A percentile compares a stretch with the other conserved stretches of the same genome.
Conservation (phyloP, 768 basidiomycete genomes). For the Agaricus blazei region DNA sequence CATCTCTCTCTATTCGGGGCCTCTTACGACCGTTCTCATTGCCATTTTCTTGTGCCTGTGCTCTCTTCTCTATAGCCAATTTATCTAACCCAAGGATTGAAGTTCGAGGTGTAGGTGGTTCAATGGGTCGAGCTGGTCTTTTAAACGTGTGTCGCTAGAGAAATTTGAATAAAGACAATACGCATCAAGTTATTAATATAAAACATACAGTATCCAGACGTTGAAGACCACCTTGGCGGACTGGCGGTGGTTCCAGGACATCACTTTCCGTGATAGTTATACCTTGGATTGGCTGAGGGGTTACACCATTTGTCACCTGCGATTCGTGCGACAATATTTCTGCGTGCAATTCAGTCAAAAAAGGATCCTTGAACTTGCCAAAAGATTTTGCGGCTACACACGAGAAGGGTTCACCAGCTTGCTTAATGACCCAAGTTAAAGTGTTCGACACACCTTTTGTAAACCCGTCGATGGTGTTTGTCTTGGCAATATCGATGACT, state of each 20-base stretch:
- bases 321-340: constrained; percentile 71
- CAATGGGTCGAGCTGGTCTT: constrained; percentile 64
- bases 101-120: constrained; percentile 71
- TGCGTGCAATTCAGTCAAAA: constrained; percentile 72
- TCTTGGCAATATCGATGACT: constrained; percentile 77
- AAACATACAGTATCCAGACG: constrained; percentile 53
- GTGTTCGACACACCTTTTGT: constrained; percentile 47
- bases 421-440: background rate
- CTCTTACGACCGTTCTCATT: constrained; percentile 53
- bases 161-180: background rate
- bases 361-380: constrained; percentile 80
- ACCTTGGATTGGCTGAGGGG: constrained; percentile 60
- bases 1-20: constrained; percentile 52
- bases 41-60: constrained; percentile 37
- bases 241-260: constrained; percentile 75
- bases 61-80: constrained; percentile 85
- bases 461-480: constrained; percentile 59
- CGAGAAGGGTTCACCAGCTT: background rate
- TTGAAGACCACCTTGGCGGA: constrained; percentile 75
- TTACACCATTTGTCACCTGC: constrained; percentile 53
- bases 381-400: constrained; percentile 69
- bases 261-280: constrained; percentile 79
- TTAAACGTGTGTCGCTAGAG: constrained; percentile 75
- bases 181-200: background rate
- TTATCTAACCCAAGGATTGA: constrained; percentile 86